phyloP scores from a whole-genome alignment of 2,329 filamentous ascomycete species.

The Tolypocladium ophioglossoides region DNA sequence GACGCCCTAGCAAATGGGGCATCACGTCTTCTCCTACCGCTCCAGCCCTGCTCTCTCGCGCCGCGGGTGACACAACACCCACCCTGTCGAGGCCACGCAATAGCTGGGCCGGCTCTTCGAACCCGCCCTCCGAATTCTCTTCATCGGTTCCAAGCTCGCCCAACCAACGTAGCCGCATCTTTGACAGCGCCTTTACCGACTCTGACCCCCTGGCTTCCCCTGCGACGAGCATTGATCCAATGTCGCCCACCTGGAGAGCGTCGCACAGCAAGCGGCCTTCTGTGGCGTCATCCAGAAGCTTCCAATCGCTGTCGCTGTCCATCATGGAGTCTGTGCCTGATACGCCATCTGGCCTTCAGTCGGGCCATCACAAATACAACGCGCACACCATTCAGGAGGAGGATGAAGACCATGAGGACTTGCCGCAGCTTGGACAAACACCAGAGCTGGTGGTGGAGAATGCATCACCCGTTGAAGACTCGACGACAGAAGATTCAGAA shows the following conservation, averaged over 20 bases:
- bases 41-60: slow-evolving; percentile 30
- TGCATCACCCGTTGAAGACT: slow-evolving; percentile 22
- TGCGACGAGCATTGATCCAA: slow-evolving; percentile 61
- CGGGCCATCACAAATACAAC: slow-evolving; percentile 11
- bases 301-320: slow-evolving; percentile 24
- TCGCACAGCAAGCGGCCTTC: slow-evolving; percentile 46
- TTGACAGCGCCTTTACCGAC: slow-evolving; percentile 52
- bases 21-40: slow-evolving; percentile 27
- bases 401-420: slow-evolving; percentile 19
- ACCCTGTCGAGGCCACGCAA: slow-evolving; percentile 30
- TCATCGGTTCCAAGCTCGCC: slow-evolving; percentile 79
- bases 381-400: slow-evolving; percentile 26
- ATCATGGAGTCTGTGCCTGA: slow-evolving; percentile 22
- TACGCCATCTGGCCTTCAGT: slow-evolving; percentile 10
- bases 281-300: slow-evolving; percentile 41
- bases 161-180: slow-evolving; percentile 62
- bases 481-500: slow-evolving; percentile 19
- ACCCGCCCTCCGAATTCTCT: slow-evolving; percentile 54
- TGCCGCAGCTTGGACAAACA: slow-evolving; percentile 8
- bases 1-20: slow-evolving; percentile 27
- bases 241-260: slow-evolving; percentile 46
- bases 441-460: slow-evolving; percentile 15
- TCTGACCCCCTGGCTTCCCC: slow-evolving; percentile 74
- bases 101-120: slow-evolving; percentile 38
- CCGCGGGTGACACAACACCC: slow-evolving; percentile 39